Evolutionary conservation across 75 land plant genomes (phyloP).

Genomic region (Picea sitchensis): DNA sequence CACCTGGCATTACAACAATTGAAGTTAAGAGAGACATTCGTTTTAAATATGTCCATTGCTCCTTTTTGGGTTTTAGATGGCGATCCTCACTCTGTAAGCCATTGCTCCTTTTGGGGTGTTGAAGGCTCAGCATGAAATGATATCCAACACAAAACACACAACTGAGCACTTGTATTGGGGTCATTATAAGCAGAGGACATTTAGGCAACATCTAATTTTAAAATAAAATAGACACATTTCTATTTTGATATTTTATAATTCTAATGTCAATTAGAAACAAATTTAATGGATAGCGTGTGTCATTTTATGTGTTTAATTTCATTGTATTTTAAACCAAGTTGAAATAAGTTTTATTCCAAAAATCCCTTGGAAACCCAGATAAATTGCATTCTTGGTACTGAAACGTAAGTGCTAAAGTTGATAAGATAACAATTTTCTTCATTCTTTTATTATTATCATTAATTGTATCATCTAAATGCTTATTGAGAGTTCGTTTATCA

Average conservation of each 20-base stretch:
- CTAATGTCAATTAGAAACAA: background rate
- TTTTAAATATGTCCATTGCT: too few species aligned
- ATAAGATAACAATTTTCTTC: too few species aligned
- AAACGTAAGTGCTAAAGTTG: too few species aligned
- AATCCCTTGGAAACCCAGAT: too few species aligned
- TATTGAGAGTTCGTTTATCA: too few species aligned
- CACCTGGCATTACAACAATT: conserved; percentile 30
- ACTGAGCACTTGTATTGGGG: conserved; percentile 36
- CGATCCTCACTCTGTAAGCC: background rate
- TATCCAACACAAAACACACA: conserved; percentile 25
- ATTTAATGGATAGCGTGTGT: too few species aligned
- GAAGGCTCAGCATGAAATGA: conserved; percentile 42
- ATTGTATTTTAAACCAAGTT: background rate
- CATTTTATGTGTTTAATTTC: background rate
- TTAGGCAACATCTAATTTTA: conserved; percentile 33
- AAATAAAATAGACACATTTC: background rate
- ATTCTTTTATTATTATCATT: too few species aligned
- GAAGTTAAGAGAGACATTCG: conserved; percentile 18
- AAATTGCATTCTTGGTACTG: too few species aligned
- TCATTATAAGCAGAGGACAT: conserved; percentile 58
- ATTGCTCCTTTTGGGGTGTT: background rate
- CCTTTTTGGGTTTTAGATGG: too few species aligned
- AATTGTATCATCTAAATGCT: too few species aligned
- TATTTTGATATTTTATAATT: background rate
- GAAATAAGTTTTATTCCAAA: too few species aligned